phyloP scores from a whole-genome alignment of 768 basidiomycete genomes.

The Leccinum barrowsii region DNA sequence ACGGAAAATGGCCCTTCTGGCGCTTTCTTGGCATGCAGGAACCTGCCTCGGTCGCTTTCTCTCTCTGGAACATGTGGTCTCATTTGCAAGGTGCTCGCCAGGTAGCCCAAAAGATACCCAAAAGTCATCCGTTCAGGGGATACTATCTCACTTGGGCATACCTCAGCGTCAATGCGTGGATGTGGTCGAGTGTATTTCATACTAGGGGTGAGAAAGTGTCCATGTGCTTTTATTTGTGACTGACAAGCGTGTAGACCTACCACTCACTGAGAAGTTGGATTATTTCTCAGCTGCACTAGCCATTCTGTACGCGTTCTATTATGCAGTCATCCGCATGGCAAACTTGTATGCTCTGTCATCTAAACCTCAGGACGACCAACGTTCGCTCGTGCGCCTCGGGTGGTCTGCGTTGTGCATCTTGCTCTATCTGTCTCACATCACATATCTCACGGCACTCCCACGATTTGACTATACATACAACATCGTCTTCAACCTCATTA shows the following conservation, averaged over 20 bases:
- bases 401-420: slow-evolving; percentile 56
- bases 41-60: slow-evolving; percentile 88
- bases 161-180: slow-evolving; percentile 85
- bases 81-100: slow-evolving; percentile 61
- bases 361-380: slow-evolving; percentile 25
- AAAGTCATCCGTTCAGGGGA: slow-evolving; percentile 60
- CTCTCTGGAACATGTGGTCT: slow-evolving; percentile 76
- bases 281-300: slow-evolving; percentile 92
- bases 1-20: slow-evolving; percentile 98
- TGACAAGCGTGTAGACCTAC: slow-evolving; percentile 53
- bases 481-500: slow-evolving; percentile 72
- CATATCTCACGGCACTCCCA: slow-evolving; percentile 71
- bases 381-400: slow-evolving; percentile 16
- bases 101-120: slow-evolving; percentile 46
- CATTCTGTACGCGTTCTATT: slow-evolving; percentile 79
- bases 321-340: slow-evolving; percentile 70
- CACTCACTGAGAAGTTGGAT: slow-evolving; percentile 84
- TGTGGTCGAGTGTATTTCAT: slow-evolving; percentile 91
- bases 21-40: slow-evolving; percentile 88
- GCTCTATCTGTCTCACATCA: slow-evolving; percentile 64
- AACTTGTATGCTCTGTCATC: slow-evolving; percentile 55
- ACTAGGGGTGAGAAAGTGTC: slow-evolving; percentile 64
- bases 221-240: not conserved
- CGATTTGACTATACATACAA: slow-evolving; percentile 95
- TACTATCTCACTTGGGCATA: slow-evolving; percentile 68